phyloP scores from a whole-genome alignment of 2,329 filamentous ascomycete genomes.

The Aspergillus calidoustus region DNA sequence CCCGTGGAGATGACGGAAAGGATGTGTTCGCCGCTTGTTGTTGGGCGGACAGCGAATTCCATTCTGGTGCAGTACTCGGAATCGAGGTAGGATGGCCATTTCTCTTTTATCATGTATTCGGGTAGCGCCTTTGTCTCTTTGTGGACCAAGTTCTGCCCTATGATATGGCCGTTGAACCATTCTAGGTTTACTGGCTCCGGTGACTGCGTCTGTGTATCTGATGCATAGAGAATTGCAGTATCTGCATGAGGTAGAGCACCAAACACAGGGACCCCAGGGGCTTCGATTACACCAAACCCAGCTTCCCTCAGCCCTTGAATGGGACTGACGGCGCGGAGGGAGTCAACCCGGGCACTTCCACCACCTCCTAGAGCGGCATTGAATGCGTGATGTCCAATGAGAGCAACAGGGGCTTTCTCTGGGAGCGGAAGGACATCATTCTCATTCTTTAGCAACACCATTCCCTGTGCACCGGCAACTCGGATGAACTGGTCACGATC shows the following conservation, averaged over 20 bases:
- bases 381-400: not conserved
- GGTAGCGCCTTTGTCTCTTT: conserved; percentile 3
- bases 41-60: conserved; percentile 1
- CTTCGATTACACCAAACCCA: not conserved
- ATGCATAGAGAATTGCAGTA: not conserved
- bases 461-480: not conserved
- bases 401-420: not conserved
- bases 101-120: conserved; percentile 13
- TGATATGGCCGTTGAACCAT: conserved; percentile 10
- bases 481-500: not conserved
- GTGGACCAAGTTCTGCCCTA: conserved; percentile 2
- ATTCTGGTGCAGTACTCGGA: conserved; percentile 8
- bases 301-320: not conserved
- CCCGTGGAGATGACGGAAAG: conserved; percentile 14
- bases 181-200: not conserved
- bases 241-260: conserved; percentile 6
- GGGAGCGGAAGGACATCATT: not conserved
- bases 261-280: not conserved
- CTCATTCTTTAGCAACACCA: conserved; percentile 2
- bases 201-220: not conserved
- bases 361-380: conserved; percentile 1
- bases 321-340: not conserved
- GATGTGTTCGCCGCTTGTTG: conserved; percentile 2
- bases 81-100: conserved; percentile 8
- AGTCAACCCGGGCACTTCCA: conserved; percentile 3